phyloP scores from a whole-genome alignment of 2,329 filamentous ascomycete genomes.

The Pyricularia sp. region DNA sequence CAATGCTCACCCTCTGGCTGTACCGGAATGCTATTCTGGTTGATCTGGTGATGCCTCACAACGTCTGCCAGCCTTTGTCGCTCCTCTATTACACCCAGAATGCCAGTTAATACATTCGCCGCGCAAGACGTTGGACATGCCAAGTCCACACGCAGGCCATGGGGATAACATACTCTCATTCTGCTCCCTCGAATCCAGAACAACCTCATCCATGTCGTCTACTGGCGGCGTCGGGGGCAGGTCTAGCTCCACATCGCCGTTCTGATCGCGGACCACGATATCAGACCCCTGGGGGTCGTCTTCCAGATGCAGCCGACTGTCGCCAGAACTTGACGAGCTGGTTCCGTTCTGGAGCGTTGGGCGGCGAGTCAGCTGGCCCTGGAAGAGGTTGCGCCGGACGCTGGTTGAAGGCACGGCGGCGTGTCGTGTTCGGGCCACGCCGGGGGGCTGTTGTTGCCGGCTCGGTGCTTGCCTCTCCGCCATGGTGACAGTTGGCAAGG shows the following conservation, averaged over 20 bases:
- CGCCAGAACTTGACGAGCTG: constrained; percentile 19
- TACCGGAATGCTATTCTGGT: constrained; percentile 43
- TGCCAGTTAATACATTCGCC: not conserved
- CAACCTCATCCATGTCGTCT: constrained; percentile 45
- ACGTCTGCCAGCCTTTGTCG: constrained; percentile 51
- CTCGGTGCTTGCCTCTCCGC: not conserved
- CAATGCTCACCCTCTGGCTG: constrained; percentile 53
- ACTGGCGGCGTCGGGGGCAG: constrained; percentile 43
- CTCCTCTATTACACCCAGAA: constrained; percentile 33
- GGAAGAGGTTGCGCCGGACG: constrained; percentile 49
- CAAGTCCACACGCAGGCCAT: not conserved
- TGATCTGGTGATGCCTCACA: constrained; percentile 50
- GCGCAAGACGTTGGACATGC: not conserved
- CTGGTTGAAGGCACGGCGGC: constrained; percentile 11
- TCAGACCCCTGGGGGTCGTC: constrained; percentile 36
- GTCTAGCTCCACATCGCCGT: constrained; percentile 53
- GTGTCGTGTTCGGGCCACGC: not conserved
- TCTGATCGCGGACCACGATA: constrained; percentile 53
- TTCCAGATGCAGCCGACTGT: constrained; percentile 34
- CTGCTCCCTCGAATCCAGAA: constrained; percentile 47
- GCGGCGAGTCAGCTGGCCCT: constrained; percentile 47
- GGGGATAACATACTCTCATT: constrained; percentile 37
- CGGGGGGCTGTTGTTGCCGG: constrained; percentile 4
- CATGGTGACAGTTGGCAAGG: not conserved
- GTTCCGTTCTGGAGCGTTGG: constrained; percentile 27